Conservation (phyloP, 371 early-diverging fungal genomes). For the Mortierella sp. region DNA sequence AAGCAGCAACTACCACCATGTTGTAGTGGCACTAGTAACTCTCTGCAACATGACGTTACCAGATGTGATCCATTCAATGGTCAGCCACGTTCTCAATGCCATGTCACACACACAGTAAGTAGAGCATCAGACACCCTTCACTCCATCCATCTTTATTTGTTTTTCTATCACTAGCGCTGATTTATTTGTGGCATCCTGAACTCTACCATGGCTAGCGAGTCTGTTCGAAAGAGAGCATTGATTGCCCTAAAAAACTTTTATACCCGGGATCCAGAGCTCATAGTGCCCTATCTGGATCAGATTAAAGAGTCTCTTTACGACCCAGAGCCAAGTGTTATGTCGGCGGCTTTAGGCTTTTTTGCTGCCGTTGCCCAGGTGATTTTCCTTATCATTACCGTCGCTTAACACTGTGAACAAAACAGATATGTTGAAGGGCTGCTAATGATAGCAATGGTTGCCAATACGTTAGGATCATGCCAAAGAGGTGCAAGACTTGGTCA, state of each 20-base stretch:
- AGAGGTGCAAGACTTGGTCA: slow-evolving; percentile 32
- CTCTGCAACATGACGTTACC: slow-evolving; percentile 55
- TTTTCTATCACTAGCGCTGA: not conserved
- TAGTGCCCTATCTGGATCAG: slow-evolving; percentile 38
- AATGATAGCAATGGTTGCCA: not conserved
- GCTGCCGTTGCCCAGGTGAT: slow-evolving; percentile 34
- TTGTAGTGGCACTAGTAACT: slow-evolving; percentile 50
- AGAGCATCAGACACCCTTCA: not conserved
- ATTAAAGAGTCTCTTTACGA: slow-evolving; percentile 41
- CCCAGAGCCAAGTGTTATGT: slow-evolving; percentile 56
- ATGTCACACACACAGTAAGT: slow-evolving; percentile 51
- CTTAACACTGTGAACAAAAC: not conserved
- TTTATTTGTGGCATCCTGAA: not conserved
- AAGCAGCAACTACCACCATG: slow-evolving; percentile 55
- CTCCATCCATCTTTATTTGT: too few relatives aligned
- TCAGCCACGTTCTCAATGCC: slow-evolving; percentile 43
- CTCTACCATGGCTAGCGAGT: slow-evolving; percentile 22
- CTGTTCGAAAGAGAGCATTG: slow-evolving; percentile 54
- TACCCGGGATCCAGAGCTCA: slow-evolving; percentile 27
- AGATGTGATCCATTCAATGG: slow-evolving; percentile 51
- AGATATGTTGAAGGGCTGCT: not conserved
- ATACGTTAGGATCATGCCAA: slow-evolving; percentile 27
- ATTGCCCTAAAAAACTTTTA: slow-evolving; percentile 49
- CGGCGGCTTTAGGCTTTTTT: slow-evolving; percentile 49
- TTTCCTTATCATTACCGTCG: not conserved